These are phyloP conservation scores for Zymoseptoria crescenta DNA, from an alignment of 2,329 filamentous ascomycete species.

Conservation along the genomic window DNA sequence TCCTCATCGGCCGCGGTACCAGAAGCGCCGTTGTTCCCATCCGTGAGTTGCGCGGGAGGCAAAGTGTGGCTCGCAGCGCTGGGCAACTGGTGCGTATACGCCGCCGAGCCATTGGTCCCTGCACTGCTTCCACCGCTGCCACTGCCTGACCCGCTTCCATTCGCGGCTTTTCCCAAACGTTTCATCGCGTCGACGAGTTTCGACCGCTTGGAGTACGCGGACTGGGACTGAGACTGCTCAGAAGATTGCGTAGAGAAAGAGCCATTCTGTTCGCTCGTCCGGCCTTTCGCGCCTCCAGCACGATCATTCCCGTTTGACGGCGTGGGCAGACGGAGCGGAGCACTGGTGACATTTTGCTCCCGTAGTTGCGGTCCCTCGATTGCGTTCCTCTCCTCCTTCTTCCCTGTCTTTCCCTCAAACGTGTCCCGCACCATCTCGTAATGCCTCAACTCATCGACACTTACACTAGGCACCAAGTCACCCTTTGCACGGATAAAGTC, in stretches of 20 bases:
- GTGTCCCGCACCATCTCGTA: conserved; percentile 75
- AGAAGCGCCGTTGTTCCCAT: background rate
- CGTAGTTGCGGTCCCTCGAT: conserved; percentile 3
- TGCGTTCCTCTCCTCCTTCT: conserved; percentile 33
- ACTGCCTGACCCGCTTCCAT: background rate
- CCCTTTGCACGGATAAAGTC: conserved; percentile 76
- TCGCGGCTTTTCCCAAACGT: conserved; percentile 1
- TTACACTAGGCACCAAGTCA: conserved; percentile 90
- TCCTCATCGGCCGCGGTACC: conserved; percentile 26
- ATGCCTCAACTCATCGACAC: conserved; percentile 81
- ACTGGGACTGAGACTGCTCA: background rate
- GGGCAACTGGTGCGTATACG: background rate
- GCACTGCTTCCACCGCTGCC: background rate
- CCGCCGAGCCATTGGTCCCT: conserved; percentile 7
- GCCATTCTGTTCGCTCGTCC: background rate
- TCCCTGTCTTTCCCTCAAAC: conserved; percentile 62
- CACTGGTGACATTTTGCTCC: background rate
- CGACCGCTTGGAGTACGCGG: background rate
- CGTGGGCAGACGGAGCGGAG: background rate
- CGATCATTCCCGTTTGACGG: background rate
- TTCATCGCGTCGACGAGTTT: conserved; percentile 14
- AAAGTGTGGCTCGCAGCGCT: background rate
- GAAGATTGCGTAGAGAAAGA: background rate
- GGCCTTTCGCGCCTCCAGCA: background rate
- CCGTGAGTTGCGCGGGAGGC: background rate